Evolutionary conservation across 192 early-diverging fungal species (phyloP).

Genomic region (Gamsiella multidivaricata): DNA sequence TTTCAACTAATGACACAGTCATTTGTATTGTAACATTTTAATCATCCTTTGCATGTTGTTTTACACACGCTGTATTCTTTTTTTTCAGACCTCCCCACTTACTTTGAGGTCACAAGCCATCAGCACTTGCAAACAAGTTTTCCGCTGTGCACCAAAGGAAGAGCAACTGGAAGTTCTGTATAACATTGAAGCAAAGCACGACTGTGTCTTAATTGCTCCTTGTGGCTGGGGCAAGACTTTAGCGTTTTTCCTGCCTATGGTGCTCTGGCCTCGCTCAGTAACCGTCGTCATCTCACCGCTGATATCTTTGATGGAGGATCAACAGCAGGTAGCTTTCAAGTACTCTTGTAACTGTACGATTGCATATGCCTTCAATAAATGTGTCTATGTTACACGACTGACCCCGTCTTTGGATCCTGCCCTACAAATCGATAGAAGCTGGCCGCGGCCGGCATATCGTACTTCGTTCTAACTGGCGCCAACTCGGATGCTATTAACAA

Average conservation of each 20-base stretch:
- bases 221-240: slow-evolving; percentile 29
- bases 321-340: slow-evolving; percentile 19
- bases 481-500: too few species aligned
- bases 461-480: too few species aligned
- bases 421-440: too few species aligned
- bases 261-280: neutral
- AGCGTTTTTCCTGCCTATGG: slow-evolving; percentile 28
- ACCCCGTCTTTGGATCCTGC: too few species aligned
- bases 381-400: too few species aligned
- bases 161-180: slow-evolving; percentile 16
- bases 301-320: slow-evolving; percentile 26
- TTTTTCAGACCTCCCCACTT: slow-evolving; percentile 2
- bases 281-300: slow-evolving; percentile 22
- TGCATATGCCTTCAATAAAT: neutral
- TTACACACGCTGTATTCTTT: neutral
- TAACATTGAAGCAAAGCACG: slow-evolving; percentile 6
- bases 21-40: too few species aligned
- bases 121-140: slow-evolving; percentile 8
- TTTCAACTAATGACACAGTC: neutral
- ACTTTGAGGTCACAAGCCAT: slow-evolving; percentile 22
- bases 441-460: too few species aligned
- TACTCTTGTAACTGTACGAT: neutral
- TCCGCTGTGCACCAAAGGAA: slow-evolving; percentile 25
- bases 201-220: slow-evolving; percentile 30
- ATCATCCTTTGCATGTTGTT: neutral